Evolutionary conservation across 73 alveolate species (phyloP).

Genomic region (Durusdinium trenchii): DNA sequence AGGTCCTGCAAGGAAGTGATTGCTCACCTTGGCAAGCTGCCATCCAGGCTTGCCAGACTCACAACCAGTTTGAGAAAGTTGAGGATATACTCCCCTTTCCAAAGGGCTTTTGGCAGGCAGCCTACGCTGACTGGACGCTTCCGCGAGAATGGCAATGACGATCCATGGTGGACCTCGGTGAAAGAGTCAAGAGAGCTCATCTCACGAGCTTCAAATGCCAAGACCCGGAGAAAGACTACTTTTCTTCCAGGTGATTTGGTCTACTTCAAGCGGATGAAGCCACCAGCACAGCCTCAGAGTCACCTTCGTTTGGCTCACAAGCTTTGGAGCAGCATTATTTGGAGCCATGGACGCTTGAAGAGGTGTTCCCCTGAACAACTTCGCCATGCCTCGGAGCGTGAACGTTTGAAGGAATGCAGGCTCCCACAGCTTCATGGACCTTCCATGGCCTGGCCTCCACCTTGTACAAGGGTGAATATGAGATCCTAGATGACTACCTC

Average conservation of each 20-base stretch:
- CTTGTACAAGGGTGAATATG: conserved; percentile 8
- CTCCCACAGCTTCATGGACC: conserved; percentile 11
- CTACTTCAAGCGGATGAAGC: background rate
- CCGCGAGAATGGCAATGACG: background rate
- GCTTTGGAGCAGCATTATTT: background rate
- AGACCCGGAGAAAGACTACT: background rate
- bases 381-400: conserved; percentile 26
- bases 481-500: conserved; percentile 8
- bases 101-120: conserved; percentile 41
- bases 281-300: background rate
- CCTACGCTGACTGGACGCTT: background rate
- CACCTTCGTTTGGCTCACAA: background rate
- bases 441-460: background rate
- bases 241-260: background rate
- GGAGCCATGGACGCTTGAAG: conserved; percentile 36
- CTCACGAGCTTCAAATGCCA: background rate
- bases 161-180: background rate
- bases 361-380: conserved; percentile 54
- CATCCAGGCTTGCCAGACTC: background rate
- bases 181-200: background rate
- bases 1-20: background rate
- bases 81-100: background rate
- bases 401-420: background rate
- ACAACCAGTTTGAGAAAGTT: background rate
- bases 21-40: background rate